Evolutionary conservation across 345 rosid species (phyloP), one percentile per base, ranked within the genome.

Genomic region (Linum lewisii): DNA sequence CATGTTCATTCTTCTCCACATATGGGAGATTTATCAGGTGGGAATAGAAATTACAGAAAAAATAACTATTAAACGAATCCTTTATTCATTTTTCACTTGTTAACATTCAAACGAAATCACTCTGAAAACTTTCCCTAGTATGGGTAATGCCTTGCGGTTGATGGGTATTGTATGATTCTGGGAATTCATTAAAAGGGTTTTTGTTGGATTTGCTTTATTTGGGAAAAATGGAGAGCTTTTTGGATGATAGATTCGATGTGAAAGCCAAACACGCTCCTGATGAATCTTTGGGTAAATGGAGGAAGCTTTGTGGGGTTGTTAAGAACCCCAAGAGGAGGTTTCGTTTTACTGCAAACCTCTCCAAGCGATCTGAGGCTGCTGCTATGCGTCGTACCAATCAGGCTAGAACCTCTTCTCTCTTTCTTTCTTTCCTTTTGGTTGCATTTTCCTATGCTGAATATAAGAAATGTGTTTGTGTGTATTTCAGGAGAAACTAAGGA

Each of bases 321-420:
- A 91, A 91, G 80, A 91, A 91, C 61, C 96, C 86, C 20, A 91
- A 87, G 63, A 79, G 96, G 1, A 66, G 98, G 25, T 87, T 87
- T 68, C 96, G 95, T 1, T 85, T 84, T 78, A 84, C 92, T 0
- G 92, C 96, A 58, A 91, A 91, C 65, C 86, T 91, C 68, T 73
- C 91, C 72, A 91, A 91, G 74, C 88, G 98, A 25, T 38, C 57
- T 25, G 96, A 91, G 75, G 98, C 91, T 32, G 96, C 89, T 22
- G 91, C 82, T 4, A 91, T 91, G 96, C 94, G 98, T 7, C 74
- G 72, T 6, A 81, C 88, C 81, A 84, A 91, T 73, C 86, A 82
- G 79, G 97, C 86, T 20, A 23, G 24, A 2, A 52, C 2, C 24
- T 18, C 20, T 2, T 25, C 18, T 4, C 15, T 24, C 7, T 7